Percentiles rank a stretch among this genome's conserved stretches.
Conservation (phyloP, 1,284 basidiomycete genomes). For the Fomitopsis schrenkii region DNA sequence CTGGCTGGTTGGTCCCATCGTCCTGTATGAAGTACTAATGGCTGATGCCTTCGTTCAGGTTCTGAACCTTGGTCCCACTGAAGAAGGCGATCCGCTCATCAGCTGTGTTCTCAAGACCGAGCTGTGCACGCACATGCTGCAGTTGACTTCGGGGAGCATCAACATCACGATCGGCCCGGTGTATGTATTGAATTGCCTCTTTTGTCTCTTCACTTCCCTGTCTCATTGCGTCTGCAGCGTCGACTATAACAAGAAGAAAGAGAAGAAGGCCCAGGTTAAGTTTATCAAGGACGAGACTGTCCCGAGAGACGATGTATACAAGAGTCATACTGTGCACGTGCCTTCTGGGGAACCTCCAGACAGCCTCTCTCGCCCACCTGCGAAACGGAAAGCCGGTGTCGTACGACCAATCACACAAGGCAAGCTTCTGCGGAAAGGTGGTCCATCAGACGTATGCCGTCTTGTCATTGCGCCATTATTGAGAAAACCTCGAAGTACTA, state of each 20-base stretch:
- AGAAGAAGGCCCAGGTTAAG: conserved; percentile 88
- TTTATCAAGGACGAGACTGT: conserved; percentile 89
- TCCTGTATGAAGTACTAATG: not conserved
- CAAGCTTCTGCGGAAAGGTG: conserved; percentile 76
- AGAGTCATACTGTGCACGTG: conserved; percentile 90
- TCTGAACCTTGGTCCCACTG: conserved; percentile 72
- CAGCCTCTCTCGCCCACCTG: conserved; percentile 80
- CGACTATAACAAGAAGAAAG: conserved; percentile 95
- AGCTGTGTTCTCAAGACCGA: conserved; percentile 97
- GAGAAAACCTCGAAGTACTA: not conserved
- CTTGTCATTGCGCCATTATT: conserved; percentile 5
- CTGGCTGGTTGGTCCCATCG: conserved; percentile 69
- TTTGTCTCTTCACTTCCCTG: not conserved
- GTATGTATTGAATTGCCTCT: conserved; percentile 41
- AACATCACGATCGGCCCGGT: conserved; percentile 72
- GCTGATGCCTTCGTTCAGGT: conserved; percentile 28
- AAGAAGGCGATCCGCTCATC: conserved; percentile 96
- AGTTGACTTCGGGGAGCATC: conserved; percentile 77
- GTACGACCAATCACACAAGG: conserved; percentile 84
- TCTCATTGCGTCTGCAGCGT: conserved; percentile 44
- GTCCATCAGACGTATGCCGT: conserved; percentile 56
- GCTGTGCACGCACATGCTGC: conserved; percentile 78
- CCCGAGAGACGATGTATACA: conserved; percentile 84
- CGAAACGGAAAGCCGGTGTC: conserved; percentile 83
- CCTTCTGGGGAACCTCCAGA: conserved; percentile 83